Evolutionary conservation across 129 eudicot genomes (phyloP).

Genomic region (Gnaphalium uliginosum): DNA sequence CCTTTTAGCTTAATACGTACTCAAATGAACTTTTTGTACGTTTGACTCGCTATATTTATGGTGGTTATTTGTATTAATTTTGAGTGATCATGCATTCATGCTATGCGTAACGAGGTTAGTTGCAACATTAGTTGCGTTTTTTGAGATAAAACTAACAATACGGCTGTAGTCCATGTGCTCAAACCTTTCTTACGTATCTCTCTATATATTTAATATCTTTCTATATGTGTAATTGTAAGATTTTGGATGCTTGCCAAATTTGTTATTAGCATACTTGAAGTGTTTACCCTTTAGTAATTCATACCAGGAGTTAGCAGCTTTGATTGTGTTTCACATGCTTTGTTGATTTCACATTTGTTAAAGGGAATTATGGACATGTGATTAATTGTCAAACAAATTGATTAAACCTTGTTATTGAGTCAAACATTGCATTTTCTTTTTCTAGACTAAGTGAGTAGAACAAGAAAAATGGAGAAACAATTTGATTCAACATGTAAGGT

Average conservation of each 20-base stretch:
- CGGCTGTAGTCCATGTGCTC: neutral
- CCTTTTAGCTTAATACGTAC: neutral
- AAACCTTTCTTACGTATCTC: neutral
- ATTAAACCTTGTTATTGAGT: neutral
- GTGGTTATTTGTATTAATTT: too few species aligned
- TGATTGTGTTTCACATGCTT: constrained; percentile 15
- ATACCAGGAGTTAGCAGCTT: neutral
- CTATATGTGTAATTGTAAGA: neutral
- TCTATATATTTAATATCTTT: neutral
- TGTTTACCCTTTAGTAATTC: neutral
- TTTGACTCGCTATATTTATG: too few species aligned
- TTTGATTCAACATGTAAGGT: neutral
- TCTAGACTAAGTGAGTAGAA: constrained; percentile 8
- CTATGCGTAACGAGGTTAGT: too few species aligned
- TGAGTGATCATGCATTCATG: too few species aligned
- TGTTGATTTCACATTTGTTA: constrained; percentile 2
- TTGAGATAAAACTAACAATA: neutral
- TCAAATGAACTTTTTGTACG: neutral
- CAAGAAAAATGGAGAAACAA: neutral
- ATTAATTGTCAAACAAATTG: neutral
- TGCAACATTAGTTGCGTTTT: neutral
- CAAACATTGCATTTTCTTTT: neutral
- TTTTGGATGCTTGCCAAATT: neutral
- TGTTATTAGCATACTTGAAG: neutral
- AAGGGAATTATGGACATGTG: constrained; percentile 4